Conservation (phyloP, 768 basidiomycete species). For the Pleurotus salmoneostramineus region DNA sequence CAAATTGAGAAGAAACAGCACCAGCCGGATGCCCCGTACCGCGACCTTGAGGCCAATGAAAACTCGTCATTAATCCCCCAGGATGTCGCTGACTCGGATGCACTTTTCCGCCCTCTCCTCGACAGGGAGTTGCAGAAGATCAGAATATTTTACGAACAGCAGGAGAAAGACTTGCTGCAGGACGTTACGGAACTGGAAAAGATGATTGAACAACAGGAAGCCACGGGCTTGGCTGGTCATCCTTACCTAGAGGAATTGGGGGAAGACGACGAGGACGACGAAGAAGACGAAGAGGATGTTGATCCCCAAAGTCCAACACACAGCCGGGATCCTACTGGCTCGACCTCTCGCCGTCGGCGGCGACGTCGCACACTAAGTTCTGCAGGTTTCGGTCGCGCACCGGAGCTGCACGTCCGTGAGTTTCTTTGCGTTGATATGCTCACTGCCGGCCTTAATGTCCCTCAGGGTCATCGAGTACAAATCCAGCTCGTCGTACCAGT, state of each 20-base stretch:
- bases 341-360: constrained; percentile 1
- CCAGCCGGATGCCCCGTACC: constrained; percentile 27
- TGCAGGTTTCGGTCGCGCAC: constrained; percentile 13
- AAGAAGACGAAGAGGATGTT: constrained; percentile 38
- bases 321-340: constrained; percentile 16
- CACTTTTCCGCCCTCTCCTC: constrained; percentile 67
- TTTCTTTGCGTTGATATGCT: background rate
- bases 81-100: constrained; percentile 40
- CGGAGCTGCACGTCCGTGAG: background rate
- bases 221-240: constrained; percentile 44
- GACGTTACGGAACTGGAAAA: constrained; percentile 58
- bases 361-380: constrained; percentile 32
- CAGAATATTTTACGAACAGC: constrained; percentile 67
- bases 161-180: constrained; percentile 68
- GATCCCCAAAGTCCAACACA: constrained; percentile 29
- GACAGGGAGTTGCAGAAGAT: constrained; percentile 86
- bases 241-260: constrained; percentile 58
- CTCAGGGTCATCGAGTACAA: constrained; percentile 1
- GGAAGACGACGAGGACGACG: constrained; percentile 56
- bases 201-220: constrained; percentile 56
- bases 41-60: constrained; percentile 68
- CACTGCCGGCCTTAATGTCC: background rate
- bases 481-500: constrained; percentile 14
- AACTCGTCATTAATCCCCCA: constrained; percentile 48
- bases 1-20: constrained; percentile 78